A percentile compares a stretch with the other conserved stretches of the same genome.
Evolutionary conservation across 2,329 filamentous ascomycete species (phyloP).

Genomic region (Fusarium hainanense): DNA sequence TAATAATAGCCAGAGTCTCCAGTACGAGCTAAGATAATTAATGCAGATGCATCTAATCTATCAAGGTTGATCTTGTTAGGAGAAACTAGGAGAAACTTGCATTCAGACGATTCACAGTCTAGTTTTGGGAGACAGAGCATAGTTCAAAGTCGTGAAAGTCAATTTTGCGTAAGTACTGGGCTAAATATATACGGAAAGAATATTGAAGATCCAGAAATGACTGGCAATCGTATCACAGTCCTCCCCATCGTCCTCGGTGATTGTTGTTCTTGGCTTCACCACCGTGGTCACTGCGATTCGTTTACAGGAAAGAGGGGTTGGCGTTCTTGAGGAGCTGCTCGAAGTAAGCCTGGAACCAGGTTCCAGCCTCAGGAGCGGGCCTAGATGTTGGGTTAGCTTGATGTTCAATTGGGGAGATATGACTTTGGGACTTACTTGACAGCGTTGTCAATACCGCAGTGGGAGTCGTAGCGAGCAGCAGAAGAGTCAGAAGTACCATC

Average conservation of each 20-base stretch:
- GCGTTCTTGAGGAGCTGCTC: constrained; percentile 66
- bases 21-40: not conserved
- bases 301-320: constrained; percentile 60
- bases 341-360: constrained; percentile 74
- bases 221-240: not conserved
- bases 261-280: not conserved
- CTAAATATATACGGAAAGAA: constrained; percentile 4
- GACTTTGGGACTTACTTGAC: constrained; percentile 49
- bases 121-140: not conserved
- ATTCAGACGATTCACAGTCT: not conserved
- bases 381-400: constrained; percentile 49
- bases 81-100: not conserved
- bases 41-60: no score
- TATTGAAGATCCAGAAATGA: not conserved
- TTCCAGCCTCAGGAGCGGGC: constrained; percentile 76
- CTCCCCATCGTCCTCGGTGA: not conserved
- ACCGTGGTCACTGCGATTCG: no score
- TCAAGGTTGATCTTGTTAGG: not conserved
- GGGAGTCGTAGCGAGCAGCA: constrained; percentile 53
- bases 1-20: not conserved
- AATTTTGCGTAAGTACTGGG: not conserved
- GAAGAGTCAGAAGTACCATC: constrained; percentile 61
- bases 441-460: constrained; percentile 64
- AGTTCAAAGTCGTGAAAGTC: not conserved
- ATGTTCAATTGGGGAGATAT: accelerated